Conservation (phyloP, 805 yeast genomes). For the Zygoascus tannicola region DNA sequence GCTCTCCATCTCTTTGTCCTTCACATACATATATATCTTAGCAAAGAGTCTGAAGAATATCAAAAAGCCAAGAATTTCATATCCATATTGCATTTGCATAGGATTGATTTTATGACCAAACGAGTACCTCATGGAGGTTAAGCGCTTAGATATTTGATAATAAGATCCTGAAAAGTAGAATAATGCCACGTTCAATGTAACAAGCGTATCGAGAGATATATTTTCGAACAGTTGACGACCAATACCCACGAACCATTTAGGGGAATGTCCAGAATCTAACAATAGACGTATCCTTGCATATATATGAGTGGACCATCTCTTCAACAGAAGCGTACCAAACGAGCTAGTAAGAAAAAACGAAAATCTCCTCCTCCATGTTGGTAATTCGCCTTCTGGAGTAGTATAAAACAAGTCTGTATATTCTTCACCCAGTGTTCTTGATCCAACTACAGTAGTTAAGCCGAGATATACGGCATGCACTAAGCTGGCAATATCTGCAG, state of each 20-base stretch:
- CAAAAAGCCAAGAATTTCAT: slow-evolving; percentile 57
- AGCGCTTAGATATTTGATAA: slow-evolving; percentile 65
- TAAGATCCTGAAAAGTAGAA: slow-evolving; percentile 80
- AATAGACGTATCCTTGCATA: slow-evolving; percentile 9
- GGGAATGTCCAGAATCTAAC: neutral
- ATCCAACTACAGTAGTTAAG: slow-evolving; percentile 65
- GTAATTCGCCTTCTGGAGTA: slow-evolving; percentile 20
- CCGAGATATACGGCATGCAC: slow-evolving; percentile 57
- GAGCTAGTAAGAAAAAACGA: slow-evolving; percentile 55
- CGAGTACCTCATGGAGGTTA: slow-evolving; percentile 72
- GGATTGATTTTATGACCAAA: slow-evolving; percentile 28
- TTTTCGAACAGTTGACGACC: neutral
- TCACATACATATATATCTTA: neutral
- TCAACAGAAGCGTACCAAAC: slow-evolving; percentile 47
- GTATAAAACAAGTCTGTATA: slow-evolving; percentile 53
- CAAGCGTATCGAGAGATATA: slow-evolving; percentile 30
- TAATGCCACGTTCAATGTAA: slow-evolving; percentile 66
- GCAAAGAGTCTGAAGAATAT: slow-evolving; percentile 24
- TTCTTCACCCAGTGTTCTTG: slow-evolving; percentile 88
- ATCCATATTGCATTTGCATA: slow-evolving; percentile 34
- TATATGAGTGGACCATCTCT: slow-evolving; percentile 15
- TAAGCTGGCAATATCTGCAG: slow-evolving; percentile 49
- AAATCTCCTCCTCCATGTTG: slow-evolving; percentile 32
- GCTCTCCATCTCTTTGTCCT: slow-evolving; percentile 3
- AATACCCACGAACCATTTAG: neutral